These are phyloP conservation scores for Hypoxylon sp. DNA, from an alignment of 2,329 filamentous ascomycete genomes.

Conservation along the genomic window DNA sequence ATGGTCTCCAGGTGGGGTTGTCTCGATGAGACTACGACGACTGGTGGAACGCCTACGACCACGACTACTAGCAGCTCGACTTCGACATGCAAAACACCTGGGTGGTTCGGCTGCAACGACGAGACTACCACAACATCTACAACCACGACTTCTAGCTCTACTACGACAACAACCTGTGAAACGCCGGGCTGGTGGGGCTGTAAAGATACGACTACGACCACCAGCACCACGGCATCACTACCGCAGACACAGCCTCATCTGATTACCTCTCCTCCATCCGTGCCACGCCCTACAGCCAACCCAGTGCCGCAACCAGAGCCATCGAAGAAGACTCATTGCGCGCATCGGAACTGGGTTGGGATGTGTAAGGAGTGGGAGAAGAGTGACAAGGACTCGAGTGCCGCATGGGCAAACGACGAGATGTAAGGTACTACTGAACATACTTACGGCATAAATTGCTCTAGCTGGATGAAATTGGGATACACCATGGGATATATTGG, in stretches of 20 bases:
- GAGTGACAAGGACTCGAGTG: not conserved
- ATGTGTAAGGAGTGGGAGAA: conserved; percentile 40
- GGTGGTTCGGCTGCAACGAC: conserved; percentile 72
- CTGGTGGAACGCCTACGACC: conserved; percentile 52
- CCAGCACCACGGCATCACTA: conserved; percentile 30
- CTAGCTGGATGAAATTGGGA: conserved; percentile 33
- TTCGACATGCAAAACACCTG: conserved; percentile 68
- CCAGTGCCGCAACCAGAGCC: conserved; percentile 22
- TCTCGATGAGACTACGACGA: conserved; percentile 69
- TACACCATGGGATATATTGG: conserved; percentile 13
- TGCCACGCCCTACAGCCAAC: conserved; percentile 30
- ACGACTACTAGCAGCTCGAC: conserved; percentile 56
- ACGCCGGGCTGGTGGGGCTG: conserved; percentile 40
- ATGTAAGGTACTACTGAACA: conserved; percentile 35
- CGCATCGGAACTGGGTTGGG: conserved; percentile 41
- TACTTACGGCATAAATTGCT: conserved; percentile 11
- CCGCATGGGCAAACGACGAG: conserved; percentile 37
- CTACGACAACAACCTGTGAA: conserved; percentile 46
- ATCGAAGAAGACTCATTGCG: conserved; percentile 36
- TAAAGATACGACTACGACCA: conserved; percentile 26
- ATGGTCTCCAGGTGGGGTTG: conserved; percentile 59
- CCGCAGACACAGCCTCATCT: conserved; percentile 29
- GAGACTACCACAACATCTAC: conserved; percentile 51
- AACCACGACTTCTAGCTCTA: conserved; percentile 46
- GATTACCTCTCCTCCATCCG: conserved; percentile 42